Base-by-base conservation (phyloP, 2,329 filamentous ascomycete species). In the Pseudomassariella vexata region DNA sequence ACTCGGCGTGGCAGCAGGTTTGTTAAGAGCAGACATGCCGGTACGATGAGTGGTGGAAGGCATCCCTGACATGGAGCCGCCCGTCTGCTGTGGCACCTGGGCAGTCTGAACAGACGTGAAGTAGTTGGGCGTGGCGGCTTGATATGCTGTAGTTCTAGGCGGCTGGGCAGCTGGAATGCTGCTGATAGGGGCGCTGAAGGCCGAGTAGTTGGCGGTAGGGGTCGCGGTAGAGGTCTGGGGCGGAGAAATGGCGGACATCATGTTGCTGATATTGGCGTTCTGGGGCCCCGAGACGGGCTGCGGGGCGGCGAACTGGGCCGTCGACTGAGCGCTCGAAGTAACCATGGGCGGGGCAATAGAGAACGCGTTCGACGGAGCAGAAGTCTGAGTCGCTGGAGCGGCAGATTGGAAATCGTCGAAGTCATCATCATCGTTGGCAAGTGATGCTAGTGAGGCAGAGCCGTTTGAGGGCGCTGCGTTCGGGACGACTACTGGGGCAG, bases 331-430 rank as follows among this genome's bases (percentile, higher is more conserved):
- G 5, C 68, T 72, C 5, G 68, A 64, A 11, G 70, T 70, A 34
- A 66, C 60, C 40, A 72, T 56, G 2, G 69, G 60, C 11, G 66
- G 45, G 48, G 70, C 45, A 47, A 74, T 49, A 51, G 65, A 45
- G 42, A 64, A 42, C 41, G 55, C 42, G 46, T 56, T 45, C 48
- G 70, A 62, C 14, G 70, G 57, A 23, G 69, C 59, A 12, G 68
- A 56, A 9, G 50, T 30, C 24, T 59, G 59, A 10, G 66, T 51
- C 17, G 76, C 65, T 4, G 82, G 76, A 3, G 83, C 66, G 10
- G 90, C 90, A 14, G 88, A 94, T 59, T 95, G 87, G 69, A 96
- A 96, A 53, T 98, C 92, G 53, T 96, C 92, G 52, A 96, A 96
- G 42, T 95, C 92, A 46, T 95, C 89, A 42, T 95, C 90, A 40